These are phyloP conservation scores for Aspergillus affinis DNA, from an alignment of 495 filamentous ascomycete genomes.

Conservation along the genomic window DNA sequence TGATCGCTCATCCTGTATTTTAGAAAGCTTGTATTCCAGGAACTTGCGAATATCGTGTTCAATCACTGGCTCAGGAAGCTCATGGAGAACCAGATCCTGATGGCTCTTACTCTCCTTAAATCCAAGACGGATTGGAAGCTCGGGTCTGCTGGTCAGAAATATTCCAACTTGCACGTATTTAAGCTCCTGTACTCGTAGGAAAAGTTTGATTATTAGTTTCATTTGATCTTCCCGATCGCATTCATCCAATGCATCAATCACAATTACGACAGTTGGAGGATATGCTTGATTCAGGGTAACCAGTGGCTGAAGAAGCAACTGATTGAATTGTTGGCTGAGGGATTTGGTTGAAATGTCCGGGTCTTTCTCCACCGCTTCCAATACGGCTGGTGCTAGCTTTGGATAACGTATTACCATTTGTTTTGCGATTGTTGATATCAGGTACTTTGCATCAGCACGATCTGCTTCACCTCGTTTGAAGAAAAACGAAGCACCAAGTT, in stretches of 20 bases:
- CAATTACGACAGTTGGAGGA: conserved; percentile 27
- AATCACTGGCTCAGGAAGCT: conserved; percentile 20
- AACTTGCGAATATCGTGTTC: conserved; percentile 31
- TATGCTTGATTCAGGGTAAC: not conserved
- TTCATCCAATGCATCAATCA: conserved; percentile 56
- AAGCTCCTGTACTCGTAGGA: conserved; percentile 20
- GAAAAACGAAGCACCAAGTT: conserved; percentile 48
- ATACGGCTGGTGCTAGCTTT: conserved; percentile 27
- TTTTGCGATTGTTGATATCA: conserved; percentile 45
- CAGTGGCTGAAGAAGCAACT: conserved; percentile 45
- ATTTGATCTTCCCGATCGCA: conserved; percentile 44
- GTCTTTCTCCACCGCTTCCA: conserved; percentile 34
- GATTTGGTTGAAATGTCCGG: conserved; percentile 33
- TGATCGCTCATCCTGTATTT: conserved; percentile 15
- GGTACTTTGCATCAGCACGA: conserved; percentile 32
- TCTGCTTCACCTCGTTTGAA: conserved; percentile 36
- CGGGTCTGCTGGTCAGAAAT: conserved; percentile 45
- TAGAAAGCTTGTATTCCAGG: conserved; percentile 22
- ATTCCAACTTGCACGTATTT: conserved; percentile 18
- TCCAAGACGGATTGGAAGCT: conserved; percentile 38
- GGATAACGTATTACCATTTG: conserved; percentile 37
- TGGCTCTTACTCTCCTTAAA: conserved; percentile 22
- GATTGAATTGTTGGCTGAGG: conserved; percentile 44
- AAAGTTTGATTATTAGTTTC: conserved; percentile 34
- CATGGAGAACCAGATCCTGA: conserved; percentile 26